phyloP scores from a whole-genome alignment of 140 eudicot genomes.

The Stevia rebaudiana region DNA sequence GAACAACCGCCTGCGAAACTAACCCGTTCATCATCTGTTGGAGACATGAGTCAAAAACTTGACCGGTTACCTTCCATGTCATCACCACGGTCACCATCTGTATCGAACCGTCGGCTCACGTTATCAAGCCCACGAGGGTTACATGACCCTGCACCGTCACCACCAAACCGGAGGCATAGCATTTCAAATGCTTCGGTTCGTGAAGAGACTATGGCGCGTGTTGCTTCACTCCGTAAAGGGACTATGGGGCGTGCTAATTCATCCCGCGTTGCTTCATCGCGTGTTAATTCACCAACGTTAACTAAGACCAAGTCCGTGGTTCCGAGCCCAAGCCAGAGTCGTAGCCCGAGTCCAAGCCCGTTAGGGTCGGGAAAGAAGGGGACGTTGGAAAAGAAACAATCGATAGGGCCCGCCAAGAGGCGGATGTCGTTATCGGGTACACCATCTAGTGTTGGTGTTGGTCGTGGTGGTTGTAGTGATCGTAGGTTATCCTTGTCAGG shows the following conservation, averaged over 20 bases:
- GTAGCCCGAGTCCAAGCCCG: conserved; percentile 41
- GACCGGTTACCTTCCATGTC: conserved; percentile 41
- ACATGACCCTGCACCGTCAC: conserved; percentile 55
- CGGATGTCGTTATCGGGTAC: conserved; percentile 45
- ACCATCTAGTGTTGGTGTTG: conserved; percentile 18
- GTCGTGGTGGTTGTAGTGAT: conserved; percentile 1
- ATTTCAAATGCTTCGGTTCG: conserved; percentile 42
- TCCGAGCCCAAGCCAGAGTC: conserved; percentile 22
- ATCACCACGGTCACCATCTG: conserved; percentile 32
- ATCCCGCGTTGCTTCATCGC: conserved; percentile 40
- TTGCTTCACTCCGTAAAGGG: conserved; percentile 9
- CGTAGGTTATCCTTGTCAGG: conserved; percentile 47
- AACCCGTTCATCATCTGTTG: conserved; percentile 37
- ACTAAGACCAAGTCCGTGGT: conserved; percentile 45
- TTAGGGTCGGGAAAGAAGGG: conserved; percentile 37
- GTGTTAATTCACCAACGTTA: conserved; percentile 45
- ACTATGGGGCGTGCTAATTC: conserved; percentile 27
- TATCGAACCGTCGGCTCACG: conserved; percentile 21
- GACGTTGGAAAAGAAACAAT: conserved; percentile 21
- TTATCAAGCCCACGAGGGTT: conserved; percentile 36
- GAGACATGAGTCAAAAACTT: conserved; percentile 27
- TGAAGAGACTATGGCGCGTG: conserved; percentile 31
- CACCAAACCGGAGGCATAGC: conserved; percentile 57
- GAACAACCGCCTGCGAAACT: conserved; percentile 22
- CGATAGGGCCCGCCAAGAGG: conserved; percentile 37